phyloP scores from a whole-genome alignment of 2,329 filamentous ascomycete species.

The Aschersonia sp. region DNA sequence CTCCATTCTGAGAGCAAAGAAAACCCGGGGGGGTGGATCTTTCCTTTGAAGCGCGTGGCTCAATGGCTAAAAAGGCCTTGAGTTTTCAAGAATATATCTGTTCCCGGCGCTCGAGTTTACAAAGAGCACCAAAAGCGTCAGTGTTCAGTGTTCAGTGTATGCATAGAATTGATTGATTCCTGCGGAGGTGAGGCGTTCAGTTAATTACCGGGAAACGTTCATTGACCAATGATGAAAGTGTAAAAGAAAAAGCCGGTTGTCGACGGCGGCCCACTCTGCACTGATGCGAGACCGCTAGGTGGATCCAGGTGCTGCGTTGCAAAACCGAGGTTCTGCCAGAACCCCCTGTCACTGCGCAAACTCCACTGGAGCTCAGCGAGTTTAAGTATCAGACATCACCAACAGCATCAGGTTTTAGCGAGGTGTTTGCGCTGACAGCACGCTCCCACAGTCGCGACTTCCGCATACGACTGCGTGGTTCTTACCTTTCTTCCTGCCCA shows the following conservation, averaged over 20 bases:
- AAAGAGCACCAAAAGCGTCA: too few species aligned
- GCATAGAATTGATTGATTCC: too few species aligned
- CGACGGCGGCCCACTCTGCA: too few species aligned
- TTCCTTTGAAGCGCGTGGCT: neutral
- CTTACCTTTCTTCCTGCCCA: neutral
- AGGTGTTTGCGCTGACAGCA: neutral
- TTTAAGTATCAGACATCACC: slow-evolving; percentile 2
- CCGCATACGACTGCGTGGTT: too few species aligned
- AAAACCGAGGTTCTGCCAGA: slow-evolving; percentile 7
- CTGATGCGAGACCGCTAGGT: neutral
- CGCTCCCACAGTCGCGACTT: neutral
- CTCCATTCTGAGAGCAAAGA: slow-evolving; percentile 53
- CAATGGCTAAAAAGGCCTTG: neutral
- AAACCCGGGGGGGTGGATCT: slow-evolving; percentile 5
- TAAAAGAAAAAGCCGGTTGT: too few species aligned
- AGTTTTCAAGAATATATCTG: neutral
- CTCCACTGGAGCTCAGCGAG: slow-evolving; percentile 5
- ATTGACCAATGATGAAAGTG: too few species aligned
- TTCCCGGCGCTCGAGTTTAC: too few species aligned
- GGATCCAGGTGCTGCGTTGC: neutral
- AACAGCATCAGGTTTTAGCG: slow-evolving; percentile 2
- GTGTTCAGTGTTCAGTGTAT: too few species aligned
- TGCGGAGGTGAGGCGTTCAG: too few species aligned
- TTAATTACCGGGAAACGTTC: too few species aligned
- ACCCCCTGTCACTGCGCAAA: slow-evolving; percentile 1